These are phyloP conservation scores for Petunia secreta DNA, from an alignment of 257 asterid species.

Conservation along the genomic window DNA sequence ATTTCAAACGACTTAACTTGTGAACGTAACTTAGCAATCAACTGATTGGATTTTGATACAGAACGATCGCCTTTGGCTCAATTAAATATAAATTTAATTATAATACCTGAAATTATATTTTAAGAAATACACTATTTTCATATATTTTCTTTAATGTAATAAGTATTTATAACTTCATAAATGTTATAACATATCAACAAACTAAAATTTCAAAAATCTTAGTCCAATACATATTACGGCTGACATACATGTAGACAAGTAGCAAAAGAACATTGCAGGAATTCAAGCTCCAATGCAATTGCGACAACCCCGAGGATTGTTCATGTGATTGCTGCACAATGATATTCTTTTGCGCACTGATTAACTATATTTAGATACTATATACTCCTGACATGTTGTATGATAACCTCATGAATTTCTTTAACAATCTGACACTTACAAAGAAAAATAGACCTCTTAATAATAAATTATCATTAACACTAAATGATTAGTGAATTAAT, in stretches of 20 bases:
- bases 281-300: background rate
- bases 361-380: background rate
- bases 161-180: too few species aligned
- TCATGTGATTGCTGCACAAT: slow-evolving; percentile 37
- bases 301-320: slow-evolving; percentile 25
- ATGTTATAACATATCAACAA: too few species aligned
- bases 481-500: background rate
- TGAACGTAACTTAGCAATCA: too few species aligned
- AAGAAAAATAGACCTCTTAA: background rate
- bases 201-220: too few species aligned
- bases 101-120: too few species aligned
- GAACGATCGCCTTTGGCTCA: too few species aligned
- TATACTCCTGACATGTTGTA: background rate
- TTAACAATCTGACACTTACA: background rate
- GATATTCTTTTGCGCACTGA: background rate
- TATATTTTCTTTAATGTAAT: too few species aligned
- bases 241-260: slow-evolving; percentile 10
- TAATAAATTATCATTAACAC: background rate
- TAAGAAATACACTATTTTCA: too few species aligned
- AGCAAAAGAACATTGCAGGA: slow-evolving; percentile 18
- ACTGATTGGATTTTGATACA: too few species aligned
- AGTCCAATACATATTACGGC: background rate
- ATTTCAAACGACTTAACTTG: too few species aligned
- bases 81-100: too few species aligned
- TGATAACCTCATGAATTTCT: background rate